Evolutionary conservation across 345 rosid species (phyloP), one percentile per base, ranked within the genome.

Genomic region (Carallia pectinifolia): DNA sequence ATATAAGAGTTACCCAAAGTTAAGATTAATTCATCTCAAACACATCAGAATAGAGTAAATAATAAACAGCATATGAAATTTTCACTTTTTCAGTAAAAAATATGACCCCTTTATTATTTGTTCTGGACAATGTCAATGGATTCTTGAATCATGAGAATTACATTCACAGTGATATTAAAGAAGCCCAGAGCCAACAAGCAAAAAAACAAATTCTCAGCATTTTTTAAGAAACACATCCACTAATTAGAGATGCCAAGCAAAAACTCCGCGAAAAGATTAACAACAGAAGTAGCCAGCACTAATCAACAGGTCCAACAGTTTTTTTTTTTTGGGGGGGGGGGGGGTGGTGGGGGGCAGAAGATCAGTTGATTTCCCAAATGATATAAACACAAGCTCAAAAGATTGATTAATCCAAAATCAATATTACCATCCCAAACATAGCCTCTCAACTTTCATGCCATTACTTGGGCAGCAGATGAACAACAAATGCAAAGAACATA

Each of bases 351-450:
- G 7, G 10, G 7, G 4, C 60, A 27, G 15, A 23, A 56, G 18
- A 56, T 27, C 60, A 56, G 31, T 4, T 56, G 60, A 56, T 23
- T 16, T 27, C 60, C 33, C 58, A 56, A 7, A 13, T n/a, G 38
- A 18, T 7, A 47, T 7, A 10, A 17, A 31, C n/a, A 6, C 29
- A 58, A 72, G 40, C 19, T 16, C 62, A 40, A 37, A 54, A 23
- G 13, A 52, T 47, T 66, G 34, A 53, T 48, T 64, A 59, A 71
- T 62, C 62, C 50, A 37, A 58, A 70, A 44, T 44, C 50, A 44
- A 12, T 12, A 44, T 13, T 16, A 39, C 30, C 55, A 78, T 63
- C 48, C 53, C 50, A 33, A 40, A 60, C 23, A 40, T 58, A 69
- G 64, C 37, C 50, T 44, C 59, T 65, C 48, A 58, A 72, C 50